phyloP scores from a whole-genome alignment of 2,329 filamentous ascomycete genomes.

The Phialemonium atrogriseum region DNA sequence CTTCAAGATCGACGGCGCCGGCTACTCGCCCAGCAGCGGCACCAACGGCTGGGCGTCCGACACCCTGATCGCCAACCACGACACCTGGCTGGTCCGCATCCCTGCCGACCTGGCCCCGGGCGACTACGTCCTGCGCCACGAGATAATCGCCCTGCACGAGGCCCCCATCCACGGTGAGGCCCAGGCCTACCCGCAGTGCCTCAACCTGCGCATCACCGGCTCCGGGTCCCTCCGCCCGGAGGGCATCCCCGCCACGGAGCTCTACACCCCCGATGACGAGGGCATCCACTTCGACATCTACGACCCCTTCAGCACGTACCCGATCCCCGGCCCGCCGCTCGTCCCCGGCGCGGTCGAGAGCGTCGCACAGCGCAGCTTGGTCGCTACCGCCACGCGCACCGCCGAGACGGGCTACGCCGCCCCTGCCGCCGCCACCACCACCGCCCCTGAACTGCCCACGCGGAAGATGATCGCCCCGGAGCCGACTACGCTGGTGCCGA shows the following conservation, averaged over 20 bases:
- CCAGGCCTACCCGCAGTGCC: slow-evolving; percentile 40
- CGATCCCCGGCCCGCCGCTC: slow-evolving; percentile 18
- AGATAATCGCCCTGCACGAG: slow-evolving; percentile 38
- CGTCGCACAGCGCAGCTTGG: slow-evolving; percentile 10
- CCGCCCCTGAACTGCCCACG: too few relatives aligned
- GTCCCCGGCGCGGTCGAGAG: slow-evolving; percentile 12
- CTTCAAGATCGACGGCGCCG: slow-evolving; percentile 55
- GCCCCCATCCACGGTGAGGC: slow-evolving; percentile 30
- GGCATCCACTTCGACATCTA: slow-evolving; percentile 19
- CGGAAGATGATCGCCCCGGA: too few relatives aligned
- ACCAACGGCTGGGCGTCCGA: slow-evolving; percentile 45
- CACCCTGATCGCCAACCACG: slow-evolving; percentile 32
- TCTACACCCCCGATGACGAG: slow-evolving; percentile 12
- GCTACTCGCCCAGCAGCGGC: slow-evolving; percentile 39
- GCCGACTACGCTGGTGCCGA: too few relatives aligned
- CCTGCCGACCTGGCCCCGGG: slow-evolving; percentile 24
- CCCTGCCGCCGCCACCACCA: slow-evolving; percentile 8
- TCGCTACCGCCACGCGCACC: slow-evolving; percentile 10
- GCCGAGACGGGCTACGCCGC: slow-evolving; percentile 6
- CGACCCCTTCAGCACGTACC: slow-evolving; percentile 11
- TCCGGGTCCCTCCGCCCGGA: slow-evolving; percentile 18
- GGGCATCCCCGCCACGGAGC: slow-evolving; percentile 16
- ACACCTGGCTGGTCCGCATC: slow-evolving; percentile 35
- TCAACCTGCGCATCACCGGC: slow-evolving; percentile 34
- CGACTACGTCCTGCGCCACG: slow-evolving; percentile 37